Evolutionary conservation across 257 asterid species (phyloP).

Genomic region (Salvia splendens): DNA sequence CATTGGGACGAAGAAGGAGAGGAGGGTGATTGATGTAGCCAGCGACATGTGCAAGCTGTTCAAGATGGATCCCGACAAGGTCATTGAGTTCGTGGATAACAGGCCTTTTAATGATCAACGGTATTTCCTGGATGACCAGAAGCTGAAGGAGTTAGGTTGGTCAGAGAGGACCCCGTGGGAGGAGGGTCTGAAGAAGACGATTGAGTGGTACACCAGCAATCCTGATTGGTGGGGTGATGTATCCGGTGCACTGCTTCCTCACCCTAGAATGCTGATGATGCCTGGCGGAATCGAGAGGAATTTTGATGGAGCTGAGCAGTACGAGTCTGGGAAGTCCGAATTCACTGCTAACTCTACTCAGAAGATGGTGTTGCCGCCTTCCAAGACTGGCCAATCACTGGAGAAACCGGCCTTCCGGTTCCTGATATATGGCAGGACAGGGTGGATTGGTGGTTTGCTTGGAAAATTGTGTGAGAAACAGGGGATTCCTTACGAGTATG

Average conservation of each 20-base stretch:
- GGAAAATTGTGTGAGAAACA: constrained; percentile 90
- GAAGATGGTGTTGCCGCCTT: constrained; percentile 53
- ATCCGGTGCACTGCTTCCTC: constrained; percentile 95
- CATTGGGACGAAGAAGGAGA: too few relatives aligned
- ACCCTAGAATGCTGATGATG: constrained; percentile 95
- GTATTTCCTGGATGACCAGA: constrained; percentile 92
- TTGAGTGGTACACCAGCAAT: constrained; percentile 98
- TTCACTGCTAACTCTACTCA: constrained; percentile 44
- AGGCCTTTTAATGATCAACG: constrained; percentile 98
- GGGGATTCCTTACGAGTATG: constrained; percentile 80
- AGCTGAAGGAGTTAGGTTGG: constrained; percentile 86
- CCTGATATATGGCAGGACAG: constrained; percentile 50
- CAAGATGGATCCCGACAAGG: constrained; percentile 69
- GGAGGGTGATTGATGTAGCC: constrained; percentile 88
- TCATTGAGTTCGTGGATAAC: constrained; percentile 82
- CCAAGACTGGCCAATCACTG: constrained; percentile 46
- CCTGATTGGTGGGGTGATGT: constrained; percentile 37
- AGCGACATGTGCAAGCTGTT: constrained; percentile 78
- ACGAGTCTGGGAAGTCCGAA: constrained; percentile 56
- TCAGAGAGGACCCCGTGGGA: constrained; percentile 82
- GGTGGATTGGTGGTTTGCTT: constrained; percentile 96
- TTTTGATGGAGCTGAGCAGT: constrained; percentile 69
- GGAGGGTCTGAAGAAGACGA: constrained; percentile 86
- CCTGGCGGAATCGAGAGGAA: constrained; percentile 80
- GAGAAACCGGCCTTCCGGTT: constrained; percentile 44